Evolutionary conservation across 2,329 filamentous ascomycete species (phyloP), one percentile per base, ranked within the genome.

Genomic region (Botryotinia globosa): DNA sequence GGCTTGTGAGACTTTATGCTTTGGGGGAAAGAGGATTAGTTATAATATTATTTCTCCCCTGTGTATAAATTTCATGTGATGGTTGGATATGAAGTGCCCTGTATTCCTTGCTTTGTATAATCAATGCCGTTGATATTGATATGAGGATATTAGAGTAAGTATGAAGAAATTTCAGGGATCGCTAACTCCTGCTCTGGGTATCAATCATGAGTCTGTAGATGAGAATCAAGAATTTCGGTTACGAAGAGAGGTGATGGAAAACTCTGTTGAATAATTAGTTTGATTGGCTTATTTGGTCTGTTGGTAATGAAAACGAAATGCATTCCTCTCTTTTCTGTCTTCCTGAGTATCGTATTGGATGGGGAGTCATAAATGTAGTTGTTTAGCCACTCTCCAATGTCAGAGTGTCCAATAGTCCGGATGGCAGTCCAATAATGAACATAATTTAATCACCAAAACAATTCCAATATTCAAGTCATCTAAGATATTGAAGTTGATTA

Each of bases 1-100:
- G 6, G 22, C 25, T 51, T n/a, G 22, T 51, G 6, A n/a, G 22
- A 51, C 25, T 25, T 51, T 51, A 12, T 4, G 12, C 25, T 14
- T n/a, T 51, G 25, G 4, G 4, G n/a, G 34, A 12, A 25, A 51
- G 4, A 25, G 22, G 12, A n/a, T n/a, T 51, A n/a, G 10, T 10
- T 3, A 14, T 6, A 6, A 9, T n/a, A 25, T n/a, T 4, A 14
- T 51, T 51, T 51, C 45, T 25, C 12, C 6, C 22, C 7, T 3
- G 22, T n/a, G 25, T 51, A 10, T 0, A n/a, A 6, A n/a, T n/a
- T 25, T 14, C 10, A 51, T n/a, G 1, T n/a, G 12, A 51, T n/a
- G 14, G 0, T 14, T 51, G 4, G 25, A 14, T 7, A 14, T 14
- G 4, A n/a, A 51, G 48, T 14, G 20, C 2, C 25, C 0, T 3